Conservation (phyloP, 148 eudicot genomes). For the Oxyria digyna region DNA sequence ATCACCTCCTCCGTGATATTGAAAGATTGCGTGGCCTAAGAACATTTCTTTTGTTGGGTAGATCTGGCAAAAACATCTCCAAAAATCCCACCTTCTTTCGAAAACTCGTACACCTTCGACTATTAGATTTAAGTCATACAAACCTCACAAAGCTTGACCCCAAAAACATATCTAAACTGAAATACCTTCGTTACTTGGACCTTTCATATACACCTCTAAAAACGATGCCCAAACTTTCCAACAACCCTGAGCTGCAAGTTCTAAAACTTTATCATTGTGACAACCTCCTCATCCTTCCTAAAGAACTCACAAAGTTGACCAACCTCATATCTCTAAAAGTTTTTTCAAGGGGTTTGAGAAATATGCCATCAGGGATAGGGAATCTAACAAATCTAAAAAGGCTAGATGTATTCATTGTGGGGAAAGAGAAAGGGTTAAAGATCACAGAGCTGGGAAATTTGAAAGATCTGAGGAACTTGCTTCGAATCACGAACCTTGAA, state of each 20-base stretch:
- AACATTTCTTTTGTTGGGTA: background rate
- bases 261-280: background rate
- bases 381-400: background rate
- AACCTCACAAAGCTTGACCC: background rate
- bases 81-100: background rate
- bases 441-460: background rate
- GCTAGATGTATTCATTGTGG: background rate
- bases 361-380: background rate
- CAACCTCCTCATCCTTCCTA: background rate
- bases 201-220: background rate
- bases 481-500: background rate
- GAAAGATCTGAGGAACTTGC: background rate
- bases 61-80: background rate
- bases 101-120: background rate
- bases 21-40: background rate
- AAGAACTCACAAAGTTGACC: background rate
- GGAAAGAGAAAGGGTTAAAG: background rate
- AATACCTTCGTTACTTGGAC: background rate
- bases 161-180: background rate
- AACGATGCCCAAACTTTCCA: background rate
- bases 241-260: background rate
- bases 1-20: background rate
- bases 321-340: background rate
- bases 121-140: background rate
- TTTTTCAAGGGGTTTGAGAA: background rate